A percentile compares a stretch with the other conserved stretches of the same genome.
Conservation (phyloP, 257 asterid genomes). For the Plantago elongata region DNA sequence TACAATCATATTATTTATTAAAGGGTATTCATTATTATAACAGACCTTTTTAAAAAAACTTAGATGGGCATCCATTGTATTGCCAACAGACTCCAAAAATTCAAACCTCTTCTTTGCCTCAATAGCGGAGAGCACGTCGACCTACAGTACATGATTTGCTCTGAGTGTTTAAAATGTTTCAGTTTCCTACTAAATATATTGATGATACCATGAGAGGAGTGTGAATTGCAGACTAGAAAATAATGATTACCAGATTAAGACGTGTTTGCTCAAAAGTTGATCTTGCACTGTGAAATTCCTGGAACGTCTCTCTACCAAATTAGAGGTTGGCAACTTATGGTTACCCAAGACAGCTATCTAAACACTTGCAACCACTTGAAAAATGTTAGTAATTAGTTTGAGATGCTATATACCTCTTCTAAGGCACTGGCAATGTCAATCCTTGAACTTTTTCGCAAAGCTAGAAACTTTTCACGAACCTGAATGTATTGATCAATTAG, state of each 20-base stretch:
- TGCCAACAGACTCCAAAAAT: slow-evolving; percentile 81
- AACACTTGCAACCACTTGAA: slow-evolving; percentile 28
- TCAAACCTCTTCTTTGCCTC: slow-evolving; percentile 92
- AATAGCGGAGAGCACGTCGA: slow-evolving; percentile 75
- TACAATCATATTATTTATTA: neutral
- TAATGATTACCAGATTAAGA: slow-evolving; percentile 66
- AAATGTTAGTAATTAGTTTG: slow-evolving; percentile 19
- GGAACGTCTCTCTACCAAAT: slow-evolving; percentile 95
- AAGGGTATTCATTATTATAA: slow-evolving; percentile 9
- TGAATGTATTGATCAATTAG: slow-evolving; percentile 26
- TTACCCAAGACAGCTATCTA: slow-evolving; percentile 58
- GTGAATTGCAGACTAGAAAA: slow-evolving; percentile 15
- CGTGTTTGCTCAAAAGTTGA: slow-evolving; percentile 85
- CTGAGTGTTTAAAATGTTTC: slow-evolving; percentile 15
- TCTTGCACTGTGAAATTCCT: slow-evolving; percentile 94
- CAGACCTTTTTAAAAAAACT: slow-evolving; percentile 74
- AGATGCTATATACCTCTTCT: slow-evolving; percentile 68
- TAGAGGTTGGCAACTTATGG: slow-evolving; percentile 63
- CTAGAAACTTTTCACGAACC: slow-evolving; percentile 89
- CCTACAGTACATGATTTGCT: slow-evolving; percentile 41
- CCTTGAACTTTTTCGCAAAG: slow-evolving; percentile 85
- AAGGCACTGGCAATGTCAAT: slow-evolving; percentile 68
- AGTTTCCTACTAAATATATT: slow-evolving; percentile 9
- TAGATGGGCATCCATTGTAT: slow-evolving; percentile 89
- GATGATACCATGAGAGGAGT: slow-evolving; percentile 5